Evolutionary conservation across 345 rosid species (phyloP).

Genomic region (Passiflora organensis): DNA sequence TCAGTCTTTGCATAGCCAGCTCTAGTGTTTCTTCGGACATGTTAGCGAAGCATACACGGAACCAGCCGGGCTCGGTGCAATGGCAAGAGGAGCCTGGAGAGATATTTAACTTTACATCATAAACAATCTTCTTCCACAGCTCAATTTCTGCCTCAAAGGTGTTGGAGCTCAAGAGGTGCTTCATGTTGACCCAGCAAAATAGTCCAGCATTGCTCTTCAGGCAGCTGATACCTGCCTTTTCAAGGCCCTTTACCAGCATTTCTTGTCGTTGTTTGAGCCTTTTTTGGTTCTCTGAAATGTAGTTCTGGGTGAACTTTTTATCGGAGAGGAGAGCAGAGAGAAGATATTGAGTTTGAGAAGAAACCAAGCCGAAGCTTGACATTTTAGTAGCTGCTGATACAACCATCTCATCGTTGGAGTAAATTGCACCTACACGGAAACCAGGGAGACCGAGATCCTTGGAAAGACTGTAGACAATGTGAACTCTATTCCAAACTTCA

Average conservation of each 20-base stretch:
- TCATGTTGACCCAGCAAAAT: slow-evolving; percentile 86
- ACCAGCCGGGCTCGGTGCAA: slow-evolving; percentile 82
- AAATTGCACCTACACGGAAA: slow-evolving; percentile 79
- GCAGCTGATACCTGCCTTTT: slow-evolving; percentile 50
- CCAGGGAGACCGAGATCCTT: slow-evolving; percentile 83
- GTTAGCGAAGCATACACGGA: slow-evolving; percentile 82
- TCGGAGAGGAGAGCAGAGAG: slow-evolving; percentile 66
- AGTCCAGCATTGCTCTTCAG: slow-evolving; percentile 66
- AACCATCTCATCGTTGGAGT: slow-evolving; percentile 59
- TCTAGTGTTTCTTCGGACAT: slow-evolving; percentile 58
- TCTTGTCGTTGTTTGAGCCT: slow-evolving; percentile 47
- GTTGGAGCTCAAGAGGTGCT: slow-evolving; percentile 56
- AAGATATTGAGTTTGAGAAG: slow-evolving; percentile 74
- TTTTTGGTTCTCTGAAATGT: slow-evolving; percentile 52
- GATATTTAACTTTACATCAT: slow-evolving; percentile 68
- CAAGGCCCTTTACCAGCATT: slow-evolving; percentile 54
- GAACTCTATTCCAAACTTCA: slow-evolving; percentile 52
- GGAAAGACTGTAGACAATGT: slow-evolving; percentile 67
- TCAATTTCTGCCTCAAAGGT: slow-evolving; percentile 74
- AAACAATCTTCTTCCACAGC: slow-evolving; percentile 73
- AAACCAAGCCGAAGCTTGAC: slow-evolving; percentile 83
- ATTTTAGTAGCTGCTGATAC: slow-evolving; percentile 77
- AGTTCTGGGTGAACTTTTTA: slow-evolving; percentile 56
- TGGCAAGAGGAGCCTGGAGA: slow-evolving; percentile 80
- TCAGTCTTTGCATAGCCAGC: slow-evolving; percentile 54